Percentiles rank a stretch among this genome's conserved stretches.
Conservation (phyloP, 192 early-diverging fungal species). For the Entophlyctis helioformis region DNA sequence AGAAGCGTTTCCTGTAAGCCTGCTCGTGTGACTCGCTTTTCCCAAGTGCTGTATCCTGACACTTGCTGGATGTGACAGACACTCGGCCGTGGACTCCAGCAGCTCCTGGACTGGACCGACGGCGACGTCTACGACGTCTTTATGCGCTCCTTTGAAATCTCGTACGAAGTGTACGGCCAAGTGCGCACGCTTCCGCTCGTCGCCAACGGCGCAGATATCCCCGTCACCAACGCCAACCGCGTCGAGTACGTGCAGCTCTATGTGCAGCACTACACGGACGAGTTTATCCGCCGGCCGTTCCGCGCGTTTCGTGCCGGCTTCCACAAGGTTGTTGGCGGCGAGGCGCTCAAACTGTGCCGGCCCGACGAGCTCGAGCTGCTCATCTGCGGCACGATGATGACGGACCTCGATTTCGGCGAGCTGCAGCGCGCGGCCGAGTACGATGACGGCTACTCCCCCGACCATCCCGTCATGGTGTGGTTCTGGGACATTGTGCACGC, state of each 20-base stretch:
- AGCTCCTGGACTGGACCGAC: slow-evolving; percentile 68
- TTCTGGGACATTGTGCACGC: slow-evolving; percentile 77
- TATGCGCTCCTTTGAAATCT: slow-evolving; percentile 73
- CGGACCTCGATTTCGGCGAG: slow-evolving; percentile 50
- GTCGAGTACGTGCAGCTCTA: slow-evolving; percentile 37
- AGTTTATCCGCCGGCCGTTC: slow-evolving; percentile 31
- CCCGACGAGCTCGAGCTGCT: slow-evolving; percentile 65
- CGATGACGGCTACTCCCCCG: slow-evolving; percentile 67
- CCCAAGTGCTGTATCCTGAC: not conserved
- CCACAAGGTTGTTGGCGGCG: slow-evolving; percentile 34
- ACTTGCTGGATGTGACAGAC: slow-evolving; percentile 19
- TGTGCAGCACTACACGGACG: slow-evolving; percentile 26
- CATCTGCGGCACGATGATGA: slow-evolving; percentile 48
- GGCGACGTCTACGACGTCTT: slow-evolving; percentile 73
- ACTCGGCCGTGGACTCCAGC: slow-evolving; percentile 62
- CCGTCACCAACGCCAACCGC: slow-evolving; percentile 42
- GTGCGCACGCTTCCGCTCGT: slow-evolving; percentile 35
- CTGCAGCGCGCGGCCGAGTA: slow-evolving; percentile 64
- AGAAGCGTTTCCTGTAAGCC: slow-evolving; percentile 46
- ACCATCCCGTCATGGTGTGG: slow-evolving; percentile 53
- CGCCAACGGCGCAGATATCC: slow-evolving; percentile 22
- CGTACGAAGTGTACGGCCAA: slow-evolving; percentile 40
- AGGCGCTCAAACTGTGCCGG: slow-evolving; percentile 39
- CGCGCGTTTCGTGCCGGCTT: slow-evolving; percentile 35
- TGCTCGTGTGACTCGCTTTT: not conserved